Base-by-base conservation (phyloP, 805 yeast genomes). In the Ogataea siamensis region DNA sequence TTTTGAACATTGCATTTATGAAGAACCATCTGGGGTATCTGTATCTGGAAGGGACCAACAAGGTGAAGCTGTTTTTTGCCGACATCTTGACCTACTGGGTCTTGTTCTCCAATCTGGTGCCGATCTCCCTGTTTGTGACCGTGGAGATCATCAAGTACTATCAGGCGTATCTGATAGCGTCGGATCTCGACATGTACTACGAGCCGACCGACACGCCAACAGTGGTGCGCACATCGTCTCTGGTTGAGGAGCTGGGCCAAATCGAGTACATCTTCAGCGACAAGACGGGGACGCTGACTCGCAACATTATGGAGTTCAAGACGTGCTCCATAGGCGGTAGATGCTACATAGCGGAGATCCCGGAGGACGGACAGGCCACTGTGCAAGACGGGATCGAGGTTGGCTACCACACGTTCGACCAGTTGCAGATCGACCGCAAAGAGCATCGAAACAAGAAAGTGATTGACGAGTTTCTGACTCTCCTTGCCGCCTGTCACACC, bases 181-280 rank as follows among this genome's bases (percentile, higher is more conserved):
- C 95, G 20, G 99, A 93, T 60, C 69, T 94, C 41, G 99, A 94
- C 59, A 78, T 93, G 80, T 94, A 93, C 58, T 77, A 86, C 52
- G 88, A 78, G 46, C 83, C 75, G 34, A 75, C 88, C 0, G 98
- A 93, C 55, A 88, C 96, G 0, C 98, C 99, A 2, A 83, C 97
- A 0, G 88, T 89, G 4, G 96, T 93, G 13, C 73, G 99, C 47
- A 91, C 99, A 0, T 91, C 98, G 2, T 84, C 96, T 10, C 71
- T 93, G 51, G 99, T 93, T 5, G 99, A 93, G 62, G 99, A 93
- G 53, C 70, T 93, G 47, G 99, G 99, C 18, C 99, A 93, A 61
- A 89, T 93, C 54, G 94, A 91, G 58, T 89, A 88, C 57, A 85
- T 93, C 15, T 93, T 93, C 65, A 86, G 96, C 60, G 99, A 93